These are phyloP conservation scores for Xylaria sp. DNA, from an alignment of 495 filamentous ascomycete species.

Conservation along the genomic window DNA sequence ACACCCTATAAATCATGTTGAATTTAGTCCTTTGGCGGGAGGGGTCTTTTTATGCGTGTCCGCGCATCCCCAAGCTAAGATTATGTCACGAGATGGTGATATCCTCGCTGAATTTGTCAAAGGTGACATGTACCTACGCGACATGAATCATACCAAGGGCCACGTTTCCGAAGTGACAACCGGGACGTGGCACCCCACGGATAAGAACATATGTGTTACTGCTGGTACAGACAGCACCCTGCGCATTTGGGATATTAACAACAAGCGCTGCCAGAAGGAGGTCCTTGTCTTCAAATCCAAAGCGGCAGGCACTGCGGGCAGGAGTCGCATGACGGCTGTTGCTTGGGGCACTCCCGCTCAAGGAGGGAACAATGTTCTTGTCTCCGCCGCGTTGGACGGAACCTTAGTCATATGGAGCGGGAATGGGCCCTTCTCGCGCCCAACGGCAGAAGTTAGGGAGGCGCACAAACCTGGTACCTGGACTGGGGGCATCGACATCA, in stretches of 20 bases:
- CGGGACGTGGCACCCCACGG: slow-evolving; percentile 86
- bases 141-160: slow-evolving; percentile 96
- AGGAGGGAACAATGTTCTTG: slow-evolving; percentile 79
- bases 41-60: slow-evolving; percentile 84
- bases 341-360: slow-evolving; percentile 82
- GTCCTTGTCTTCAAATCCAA: slow-evolving; percentile 94
- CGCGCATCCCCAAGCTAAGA: slow-evolving; percentile 85
- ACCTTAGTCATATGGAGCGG: slow-evolving; percentile 92
- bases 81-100: slow-evolving; percentile 88
- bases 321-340: slow-evolving; percentile 92
- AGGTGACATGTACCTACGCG: slow-evolving; percentile 96
- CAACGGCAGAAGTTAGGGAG: slow-evolving; percentile 82
- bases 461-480: slow-evolving; percentile 86
- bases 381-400: slow-evolving; percentile 88
- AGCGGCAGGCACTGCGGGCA: slow-evolving; percentile 81
- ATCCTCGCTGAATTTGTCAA: slow-evolving; percentile 86
- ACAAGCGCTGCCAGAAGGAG: slow-evolving; percentile 84
- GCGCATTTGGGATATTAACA: slow-evolving; percentile 95
- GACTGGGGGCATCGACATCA: slow-evolving; percentile 94
- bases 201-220: slow-evolving; percentile 83
- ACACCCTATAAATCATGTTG: slow-evolving; percentile 83
- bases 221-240: slow-evolving; percentile 93
- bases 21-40: slow-evolving; percentile 85
- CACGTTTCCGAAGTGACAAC: slow-evolving; percentile 89
- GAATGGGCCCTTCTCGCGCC: slow-evolving; percentile 84